These are phyloP conservation scores for Beauveria caledonica DNA, from an alignment of 2,329 filamentous ascomycete genomes.

Conservation along the genomic window DNA sequence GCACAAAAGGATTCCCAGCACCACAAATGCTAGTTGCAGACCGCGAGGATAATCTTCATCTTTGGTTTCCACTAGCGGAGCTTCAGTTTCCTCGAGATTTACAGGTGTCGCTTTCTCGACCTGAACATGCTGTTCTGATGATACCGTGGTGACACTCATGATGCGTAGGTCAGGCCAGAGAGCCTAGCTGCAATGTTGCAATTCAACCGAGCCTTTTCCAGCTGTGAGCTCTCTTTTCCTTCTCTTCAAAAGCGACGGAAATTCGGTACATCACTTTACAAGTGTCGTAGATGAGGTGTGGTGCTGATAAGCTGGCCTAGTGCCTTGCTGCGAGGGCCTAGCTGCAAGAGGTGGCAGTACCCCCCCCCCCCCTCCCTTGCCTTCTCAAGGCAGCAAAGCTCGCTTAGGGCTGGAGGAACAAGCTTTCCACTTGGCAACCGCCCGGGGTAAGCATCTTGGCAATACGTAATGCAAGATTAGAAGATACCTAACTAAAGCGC, in stretches of 20 bases:
- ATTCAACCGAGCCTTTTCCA: neutral
- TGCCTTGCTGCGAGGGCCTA: neutral
- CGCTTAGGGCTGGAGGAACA: neutral
- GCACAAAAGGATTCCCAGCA: neutral
- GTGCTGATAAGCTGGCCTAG: neutral
- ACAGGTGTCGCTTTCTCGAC: neutral
- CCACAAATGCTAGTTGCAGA: neutral
- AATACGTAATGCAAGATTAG: neutral
- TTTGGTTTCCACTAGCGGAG: neutral
- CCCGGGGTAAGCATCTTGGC: neutral
- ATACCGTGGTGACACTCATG: neutral
- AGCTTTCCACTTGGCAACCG: neutral
- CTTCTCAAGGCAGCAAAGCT: neutral
- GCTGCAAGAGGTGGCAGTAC: neutral
- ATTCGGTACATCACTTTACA: neutral
- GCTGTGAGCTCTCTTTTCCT: neutral
- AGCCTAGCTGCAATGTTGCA: neutral
- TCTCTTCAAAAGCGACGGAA: neutral
- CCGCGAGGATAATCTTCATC: neutral
- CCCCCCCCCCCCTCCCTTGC: neutral
- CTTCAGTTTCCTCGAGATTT: neutral
- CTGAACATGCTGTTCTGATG: neutral
- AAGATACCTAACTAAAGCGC: slow-evolving; percentile 1
- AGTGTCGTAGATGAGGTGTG: neutral
- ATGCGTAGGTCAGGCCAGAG: neutral